Evolutionary conservation across 2,329 filamentous ascomycete species (phyloP).

Genomic region (Cladophialophora bantiana): DNA sequence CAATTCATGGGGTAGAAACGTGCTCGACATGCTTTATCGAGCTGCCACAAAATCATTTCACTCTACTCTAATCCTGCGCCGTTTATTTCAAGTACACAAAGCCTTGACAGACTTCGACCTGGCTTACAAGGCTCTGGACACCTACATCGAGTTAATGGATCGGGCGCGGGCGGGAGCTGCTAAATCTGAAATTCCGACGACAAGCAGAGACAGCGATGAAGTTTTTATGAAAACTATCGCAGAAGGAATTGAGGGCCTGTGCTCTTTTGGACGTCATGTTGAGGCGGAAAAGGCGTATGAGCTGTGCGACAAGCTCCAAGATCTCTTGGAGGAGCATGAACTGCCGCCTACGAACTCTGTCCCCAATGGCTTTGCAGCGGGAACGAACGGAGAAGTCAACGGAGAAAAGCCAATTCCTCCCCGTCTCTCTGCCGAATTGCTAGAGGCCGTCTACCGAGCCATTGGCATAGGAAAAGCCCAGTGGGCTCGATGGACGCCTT

Average conservation of each 20-base stretch:
- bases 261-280: constrained; percentile 76
- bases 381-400: constrained; percentile 26
- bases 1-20: constrained; percentile 73
- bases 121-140: constrained; percentile 87
- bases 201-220: constrained; percentile 79
- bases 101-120: constrained; percentile 90
- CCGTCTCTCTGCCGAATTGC: constrained; percentile 23
- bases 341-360: constrained; percentile 39
- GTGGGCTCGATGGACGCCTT: constrained; percentile 83
- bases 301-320: constrained; percentile 74
- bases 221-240: constrained; percentile 78
- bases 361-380: constrained; percentile 29
- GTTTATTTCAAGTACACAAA: constrained; percentile 86
- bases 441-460: constrained; percentile 60
- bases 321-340: constrained; percentile 71
- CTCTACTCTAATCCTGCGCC: constrained; percentile 84
- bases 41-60: constrained; percentile 94
- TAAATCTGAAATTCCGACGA: constrained; percentile 62
- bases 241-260: constrained; percentile 80
- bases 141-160: constrained; percentile 86
- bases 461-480: constrained; percentile 86
- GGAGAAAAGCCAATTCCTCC: neutral
- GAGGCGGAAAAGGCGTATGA: constrained; percentile 80
- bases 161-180: constrained; percentile 83
- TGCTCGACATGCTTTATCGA: constrained; percentile 85